Percentiles rank a stretch among this genome's conserved stretches.
Evolutionary conservation across 2,329 filamentous ascomycete species (phyloP).

Genomic region (Tothia fuscella): DNA sequence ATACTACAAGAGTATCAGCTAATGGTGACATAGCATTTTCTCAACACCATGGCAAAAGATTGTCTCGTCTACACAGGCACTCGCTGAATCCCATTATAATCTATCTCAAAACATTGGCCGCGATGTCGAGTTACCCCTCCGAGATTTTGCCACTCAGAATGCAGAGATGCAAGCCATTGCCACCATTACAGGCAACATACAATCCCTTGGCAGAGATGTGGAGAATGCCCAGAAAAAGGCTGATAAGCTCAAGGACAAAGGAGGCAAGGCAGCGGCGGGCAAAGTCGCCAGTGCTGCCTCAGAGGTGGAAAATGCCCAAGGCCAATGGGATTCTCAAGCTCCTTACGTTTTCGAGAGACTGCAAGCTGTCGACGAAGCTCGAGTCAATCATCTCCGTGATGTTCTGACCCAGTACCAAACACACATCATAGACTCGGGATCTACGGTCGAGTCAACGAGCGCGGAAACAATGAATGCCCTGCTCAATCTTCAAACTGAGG

Average conservation of each 20-base stretch:
- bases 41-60: slow-evolving; percentile 84
- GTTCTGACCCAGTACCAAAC: slow-evolving; percentile 87
- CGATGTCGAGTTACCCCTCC: slow-evolving; percentile 76
- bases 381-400: slow-evolving; percentile 82
- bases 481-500: slow-evolving; percentile 73
- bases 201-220: slow-evolving; percentile 70
- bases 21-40: slow-evolving; percentile 55
- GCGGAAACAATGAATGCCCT: slow-evolving; percentile 72
- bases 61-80: slow-evolving; percentile 62
- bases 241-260: slow-evolving; percentile 75
- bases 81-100: slow-evolving; percentile 72
- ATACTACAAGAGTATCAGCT: slow-evolving; percentile 12
- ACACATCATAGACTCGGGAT: slow-evolving; percentile 77
- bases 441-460: slow-evolving; percentile 60
- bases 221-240: slow-evolving; percentile 73
- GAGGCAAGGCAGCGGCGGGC: slow-evolving; percentile 58
- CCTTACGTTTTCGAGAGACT: slow-evolving; percentile 91
- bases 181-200: slow-evolving; percentile 70
- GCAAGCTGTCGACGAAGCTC: slow-evolving; percentile 79
- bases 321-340: slow-evolving; percentile 88
- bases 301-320: slow-evolving; percentile 63
- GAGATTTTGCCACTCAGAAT: slow-evolving; percentile 59
- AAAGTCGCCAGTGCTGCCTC: slow-evolving; percentile 66
- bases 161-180: slow-evolving; percentile 68
- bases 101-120: slow-evolving; percentile 73